phyloP scores from a whole-genome alignment of 2,329 filamentous ascomycete genomes.

The Tolypocladium guangdongense region DNA sequence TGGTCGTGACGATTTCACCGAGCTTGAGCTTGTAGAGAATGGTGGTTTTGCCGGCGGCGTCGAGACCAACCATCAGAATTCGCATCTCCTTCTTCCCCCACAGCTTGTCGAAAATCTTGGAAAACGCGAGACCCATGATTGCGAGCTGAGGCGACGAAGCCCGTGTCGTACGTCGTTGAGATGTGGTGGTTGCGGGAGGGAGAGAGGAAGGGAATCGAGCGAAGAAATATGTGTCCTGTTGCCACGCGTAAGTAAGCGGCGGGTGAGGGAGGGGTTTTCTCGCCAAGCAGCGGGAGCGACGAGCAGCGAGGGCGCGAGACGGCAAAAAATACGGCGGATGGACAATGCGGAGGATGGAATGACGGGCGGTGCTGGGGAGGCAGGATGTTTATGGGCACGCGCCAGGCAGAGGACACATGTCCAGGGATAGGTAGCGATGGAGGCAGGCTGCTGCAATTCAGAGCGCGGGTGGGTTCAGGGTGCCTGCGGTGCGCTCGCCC shows the following conservation, averaged over 20 bases:
- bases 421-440: slow-evolving; percentile 5
- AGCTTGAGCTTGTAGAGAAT: slow-evolving; percentile 99
- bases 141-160: slow-evolving; percentile 33
- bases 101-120: slow-evolving; percentile 90
- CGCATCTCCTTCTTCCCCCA: slow-evolving; percentile 99
- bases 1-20: slow-evolving; percentile 97
- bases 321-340: neutral
- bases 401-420: slow-evolving; percentile 14
- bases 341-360: neutral
- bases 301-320: slow-evolving; percentile 1
- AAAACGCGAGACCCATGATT: slow-evolving; percentile 97
- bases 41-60: slow-evolving; percentile 99
- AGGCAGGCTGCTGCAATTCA: slow-evolving; percentile 7
- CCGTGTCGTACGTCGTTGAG: slow-evolving; percentile 8
- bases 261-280: slow-evolving; percentile 10
- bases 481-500: neutral
- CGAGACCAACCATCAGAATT: slow-evolving; percentile 99
- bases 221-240: slow-evolving; percentile 15
- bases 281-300: slow-evolving; percentile 3
- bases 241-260: slow-evolving; percentile 17
- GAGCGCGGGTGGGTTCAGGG: slow-evolving; percentile 5
- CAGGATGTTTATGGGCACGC: slow-evolving; percentile 3
- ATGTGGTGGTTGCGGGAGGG: slow-evolving; percentile 5
- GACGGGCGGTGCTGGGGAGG: neutral
- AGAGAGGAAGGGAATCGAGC: slow-evolving; percentile 5